Evolutionary conservation across 2,329 filamentous ascomycete genomes (phyloP).

Genomic region (Eurotiales sp.): DNA sequence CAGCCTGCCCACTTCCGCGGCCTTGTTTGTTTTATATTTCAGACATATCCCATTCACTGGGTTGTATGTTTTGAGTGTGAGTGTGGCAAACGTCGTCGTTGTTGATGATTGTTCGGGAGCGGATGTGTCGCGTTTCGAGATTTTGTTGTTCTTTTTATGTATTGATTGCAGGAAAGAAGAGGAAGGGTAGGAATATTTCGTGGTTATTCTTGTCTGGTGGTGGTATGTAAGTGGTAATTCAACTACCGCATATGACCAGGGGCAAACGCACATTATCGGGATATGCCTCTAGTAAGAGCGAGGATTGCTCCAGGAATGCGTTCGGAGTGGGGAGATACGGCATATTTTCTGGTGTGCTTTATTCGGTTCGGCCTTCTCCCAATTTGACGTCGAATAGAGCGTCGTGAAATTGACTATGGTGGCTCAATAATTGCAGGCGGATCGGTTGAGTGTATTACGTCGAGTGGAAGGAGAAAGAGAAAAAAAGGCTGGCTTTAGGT

Average conservation of each 20-base stretch:
- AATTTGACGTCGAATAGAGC: no score
- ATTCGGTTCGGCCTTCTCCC: background rate
- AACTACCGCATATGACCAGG: background rate
- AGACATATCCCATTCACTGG: constrained; percentile 74
- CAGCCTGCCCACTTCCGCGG: constrained; percentile 80
- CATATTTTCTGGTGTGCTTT: no score
- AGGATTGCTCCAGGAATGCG: constrained; percentile 87
- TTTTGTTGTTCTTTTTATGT: constrained; percentile 23
- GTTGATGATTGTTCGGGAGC: background rate
- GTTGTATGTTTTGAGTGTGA: constrained; percentile 88
- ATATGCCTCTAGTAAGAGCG: constrained; percentile 78
- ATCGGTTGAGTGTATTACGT: no score
- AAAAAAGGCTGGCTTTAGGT: no score
- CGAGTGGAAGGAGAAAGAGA: no score
- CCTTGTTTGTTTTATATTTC: constrained; percentile 89
- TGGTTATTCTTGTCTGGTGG: constrained; percentile 80
- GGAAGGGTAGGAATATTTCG: constrained; percentile 72
- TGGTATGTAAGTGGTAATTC: constrained; percentile 11
- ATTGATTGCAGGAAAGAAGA: constrained; percentile 27
- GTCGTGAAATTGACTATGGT: no score
- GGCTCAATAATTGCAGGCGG: no score
- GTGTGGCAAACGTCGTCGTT: constrained; percentile 48
- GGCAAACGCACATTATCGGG: constrained; percentile 67
- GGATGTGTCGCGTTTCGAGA: background rate
- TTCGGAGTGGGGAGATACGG: constrained; percentile 76